Evolutionary conservation across 1,284 basidiomycete genomes (phyloP), one percentile per base, ranked within the genome.

Genomic region (Schizophyllum commune): DNA sequence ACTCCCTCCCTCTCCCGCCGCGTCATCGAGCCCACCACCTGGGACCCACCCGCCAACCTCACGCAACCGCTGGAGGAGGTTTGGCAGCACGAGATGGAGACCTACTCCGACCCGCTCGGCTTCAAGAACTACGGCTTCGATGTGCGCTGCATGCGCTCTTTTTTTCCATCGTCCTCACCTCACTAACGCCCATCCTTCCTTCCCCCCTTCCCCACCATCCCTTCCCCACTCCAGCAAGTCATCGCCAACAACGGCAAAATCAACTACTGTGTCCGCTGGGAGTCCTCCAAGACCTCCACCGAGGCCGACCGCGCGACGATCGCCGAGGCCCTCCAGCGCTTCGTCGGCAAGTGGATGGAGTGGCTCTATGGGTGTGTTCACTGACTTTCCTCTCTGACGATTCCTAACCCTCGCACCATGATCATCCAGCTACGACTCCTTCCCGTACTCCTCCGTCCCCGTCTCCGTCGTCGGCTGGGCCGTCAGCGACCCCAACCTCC

Each of bases 121-220:
- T 64, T 63, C 60, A 58, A 52, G 57, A 63, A 64, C 62, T 64
- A 60, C 33, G 63, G 63, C 19, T 64, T 32, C 19, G 62, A 61
- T 51, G 39, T 47, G 17, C 8, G 58, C 55, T 7, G 6, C 7
- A 39, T 39, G 34, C 21, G 34, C 58, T 59, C 13, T 15, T 6
- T 11, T 39, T 22, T 21, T 20, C 17, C 21, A n/a, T 5, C 11
- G 15, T 5, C 11, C 34, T 61, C 1, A 22, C 57, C 27, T 21
- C n/a, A n/a, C n/a, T n/a, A n/a, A n/a, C n/a, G n/a, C n/a, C n/a
- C n/a, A n/a, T n/a, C n/a, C n/a, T n/a, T n/a, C n/a, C n/a, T n/a
- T n/a, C n/a, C n/a, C n/a, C n/a, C n/a, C n/a, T n/a, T n/a, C n/a
- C n/a, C n/a, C n/a, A n/a, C n/a, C n/a, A n/a, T n/a, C n/a, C n/a